Evolutionary conservation across 176 grass and related monocot genomes (phyloP).

Genomic region (sorghum (Sorghum bicolor)): Sorghum_bicolor_NCBIv3 NC_012872.2:16637501-16638000

Average conservation of each 20-base stretch:
- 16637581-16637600: constrained; percentile 26
- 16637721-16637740: neutral
- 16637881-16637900: too few relatives aligned
- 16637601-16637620: constrained; percentile 26
- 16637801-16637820: too few relatives aligned
- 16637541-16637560: constrained; percentile 1
- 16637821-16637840: too few relatives aligned
- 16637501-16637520: constrained; percentile 29
- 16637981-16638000: too few relatives aligned
- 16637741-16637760: neutral
- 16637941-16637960: too few relatives aligned
- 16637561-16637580: constrained; percentile 16
- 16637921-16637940: too few relatives aligned
- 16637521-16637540: constrained; percentile 34
- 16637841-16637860: too few relatives aligned
- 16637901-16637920: too few relatives aligned
- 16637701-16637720: neutral
- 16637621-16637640: neutral
- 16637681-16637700: neutral
- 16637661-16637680: neutral
- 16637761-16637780: too few relatives aligned
- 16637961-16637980: too few relatives aligned
- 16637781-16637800: too few relatives aligned
- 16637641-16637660: neutral
- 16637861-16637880: too few relatives aligned